A percentile compares a stretch with the other conserved stretches of the same genome.
Evolutionary conservation across 352 stramenopile species (phyloP).

Genomic region (Phytophthora fragariaefolia): DNA sequence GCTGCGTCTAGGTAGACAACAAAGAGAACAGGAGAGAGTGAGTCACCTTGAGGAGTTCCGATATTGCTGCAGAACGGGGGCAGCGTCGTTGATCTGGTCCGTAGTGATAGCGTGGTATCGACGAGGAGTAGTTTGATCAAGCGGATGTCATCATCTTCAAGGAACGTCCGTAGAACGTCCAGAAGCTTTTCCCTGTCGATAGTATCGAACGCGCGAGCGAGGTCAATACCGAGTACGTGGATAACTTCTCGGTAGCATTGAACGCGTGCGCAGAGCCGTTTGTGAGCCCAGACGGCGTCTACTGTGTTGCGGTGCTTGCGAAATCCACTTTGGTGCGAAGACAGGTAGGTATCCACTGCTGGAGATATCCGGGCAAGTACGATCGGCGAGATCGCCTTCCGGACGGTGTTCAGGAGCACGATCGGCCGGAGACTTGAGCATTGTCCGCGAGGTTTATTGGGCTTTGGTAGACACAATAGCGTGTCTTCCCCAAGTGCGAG

Average conservation of each 20-base stretch:
- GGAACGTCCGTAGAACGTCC: constrained; percentile 5
- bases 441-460: constrained; percentile 1
- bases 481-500: constrained; percentile 2
- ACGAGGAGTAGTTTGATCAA: constrained; percentile 4
- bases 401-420: constrained; percentile 8
- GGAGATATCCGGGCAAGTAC: constrained; percentile 3
- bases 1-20: constrained; percentile 13
- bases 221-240: constrained; percentile 13
- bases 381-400: constrained; percentile 2
- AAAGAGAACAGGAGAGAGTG: constrained; percentile 9
- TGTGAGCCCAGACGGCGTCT: constrained; percentile 8
- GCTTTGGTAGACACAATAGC: constrained; percentile 1
- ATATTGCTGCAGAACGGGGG: constrained; percentile 13
- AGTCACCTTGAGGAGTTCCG: constrained; percentile 13
- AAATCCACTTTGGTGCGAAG: background rate
- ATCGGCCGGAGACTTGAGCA: constrained; percentile 15
- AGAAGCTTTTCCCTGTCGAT: constrained; percentile 16
- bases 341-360: constrained; percentile 5
- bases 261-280: background rate
- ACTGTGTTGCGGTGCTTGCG: constrained; percentile 1
- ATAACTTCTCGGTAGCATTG: background rate
- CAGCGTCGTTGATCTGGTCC: background rate
- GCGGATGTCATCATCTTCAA: constrained; percentile 2
- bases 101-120: constrained; percentile 7
- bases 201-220: constrained; percentile 10